Evolutionary conservation across 306 rosid genomes (phyloP).

Genomic region (Purshia tridentata): DNA sequence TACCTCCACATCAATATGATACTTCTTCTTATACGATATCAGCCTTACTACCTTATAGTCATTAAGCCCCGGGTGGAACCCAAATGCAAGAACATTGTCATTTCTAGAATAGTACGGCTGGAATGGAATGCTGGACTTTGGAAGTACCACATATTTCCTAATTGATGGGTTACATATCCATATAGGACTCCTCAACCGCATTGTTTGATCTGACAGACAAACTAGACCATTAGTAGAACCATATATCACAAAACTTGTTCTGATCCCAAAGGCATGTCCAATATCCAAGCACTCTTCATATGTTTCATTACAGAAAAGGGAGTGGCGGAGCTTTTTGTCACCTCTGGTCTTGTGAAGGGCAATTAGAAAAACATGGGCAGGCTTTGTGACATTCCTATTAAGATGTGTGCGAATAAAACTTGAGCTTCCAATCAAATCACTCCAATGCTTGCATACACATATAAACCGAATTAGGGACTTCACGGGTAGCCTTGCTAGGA

Average conservation of each 20-base stretch:
- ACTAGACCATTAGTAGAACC: neutral
- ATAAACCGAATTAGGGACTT: too few species aligned
- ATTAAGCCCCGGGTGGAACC: neutral
- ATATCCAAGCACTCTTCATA: neutral
- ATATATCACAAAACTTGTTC: neutral
- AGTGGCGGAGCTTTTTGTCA: neutral
- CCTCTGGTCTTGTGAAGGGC: neutral
- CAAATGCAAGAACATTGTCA: neutral
- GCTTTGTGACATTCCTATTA: slow-evolving; percentile 2
- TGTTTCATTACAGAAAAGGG: neutral
- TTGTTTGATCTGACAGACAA: neutral
- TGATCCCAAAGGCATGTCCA: neutral
- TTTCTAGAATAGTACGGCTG: too few species aligned
- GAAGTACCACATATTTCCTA: neutral
- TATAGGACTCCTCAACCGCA: neutral
- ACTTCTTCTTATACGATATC: neutral
- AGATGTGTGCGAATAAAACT: neutral
- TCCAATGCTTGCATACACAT: neutral
- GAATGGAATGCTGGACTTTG: neutral
- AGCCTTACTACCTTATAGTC: slow-evolving; percentile 10
- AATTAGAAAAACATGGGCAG: neutral
- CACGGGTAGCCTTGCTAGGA: too few species aligned
- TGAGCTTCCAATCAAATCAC: neutral
- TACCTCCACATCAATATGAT: neutral
- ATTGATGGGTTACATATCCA: neutral